A percentile compares a stretch with the other conserved stretches of the same genome.
Conservation (phyloP, 495 filamentous ascomycete genomes). For the Wilcoxina mikolae region DNA sequence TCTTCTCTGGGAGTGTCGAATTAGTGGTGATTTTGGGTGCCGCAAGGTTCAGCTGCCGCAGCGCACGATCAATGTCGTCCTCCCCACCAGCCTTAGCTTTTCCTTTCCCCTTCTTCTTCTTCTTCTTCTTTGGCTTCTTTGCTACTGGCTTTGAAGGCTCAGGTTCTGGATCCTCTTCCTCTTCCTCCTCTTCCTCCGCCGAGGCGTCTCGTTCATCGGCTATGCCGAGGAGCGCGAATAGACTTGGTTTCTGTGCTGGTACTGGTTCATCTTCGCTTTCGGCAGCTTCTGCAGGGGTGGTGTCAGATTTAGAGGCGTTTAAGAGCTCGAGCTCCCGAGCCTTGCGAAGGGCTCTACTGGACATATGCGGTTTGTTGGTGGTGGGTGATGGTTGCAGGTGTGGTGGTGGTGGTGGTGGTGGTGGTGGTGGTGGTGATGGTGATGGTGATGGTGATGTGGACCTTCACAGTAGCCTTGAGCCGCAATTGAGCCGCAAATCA, state of each 20-base stretch:
- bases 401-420: too few relatives aligned
- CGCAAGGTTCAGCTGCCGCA: slow-evolving; percentile 46
- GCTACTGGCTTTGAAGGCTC: slow-evolving; percentile 30
- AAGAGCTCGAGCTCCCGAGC: slow-evolving; percentile 22
- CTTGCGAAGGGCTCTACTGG: slow-evolving; percentile 24
- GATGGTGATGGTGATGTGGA: background rate
- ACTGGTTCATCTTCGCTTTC: slow-evolving; percentile 27
- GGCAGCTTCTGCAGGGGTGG: slow-evolving; percentile 15
- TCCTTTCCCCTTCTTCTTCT: slow-evolving; percentile 50
- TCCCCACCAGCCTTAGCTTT: slow-evolving; percentile 29
- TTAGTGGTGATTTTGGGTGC: slow-evolving; percentile 15
- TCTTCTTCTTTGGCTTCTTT: slow-evolving; percentile 41
- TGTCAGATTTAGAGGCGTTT: slow-evolving; percentile 1
- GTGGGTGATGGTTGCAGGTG: background rate
- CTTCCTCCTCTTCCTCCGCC: slow-evolving; percentile 32
- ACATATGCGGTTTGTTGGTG: slow-evolving; percentile 14
- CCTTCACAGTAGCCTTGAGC: background rate
- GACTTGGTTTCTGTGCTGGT: slow-evolving; percentile 21
- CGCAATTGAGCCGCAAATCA: too few relatives aligned
- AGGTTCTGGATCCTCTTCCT: slow-evolving; percentile 29
- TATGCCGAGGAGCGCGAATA: slow-evolving; percentile 31
- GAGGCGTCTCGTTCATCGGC: slow-evolving; percentile 37
- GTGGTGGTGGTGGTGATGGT: background rate
- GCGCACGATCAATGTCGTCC: slow-evolving; percentile 73
- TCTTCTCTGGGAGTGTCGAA: slow-evolving; percentile 11